A percentile compares a stretch with the other conserved stretches of the same genome.
phyloP scores from a whole-genome alignment of 768 basidiomycete species.

The Lactarius sanguifluus region DNA sequence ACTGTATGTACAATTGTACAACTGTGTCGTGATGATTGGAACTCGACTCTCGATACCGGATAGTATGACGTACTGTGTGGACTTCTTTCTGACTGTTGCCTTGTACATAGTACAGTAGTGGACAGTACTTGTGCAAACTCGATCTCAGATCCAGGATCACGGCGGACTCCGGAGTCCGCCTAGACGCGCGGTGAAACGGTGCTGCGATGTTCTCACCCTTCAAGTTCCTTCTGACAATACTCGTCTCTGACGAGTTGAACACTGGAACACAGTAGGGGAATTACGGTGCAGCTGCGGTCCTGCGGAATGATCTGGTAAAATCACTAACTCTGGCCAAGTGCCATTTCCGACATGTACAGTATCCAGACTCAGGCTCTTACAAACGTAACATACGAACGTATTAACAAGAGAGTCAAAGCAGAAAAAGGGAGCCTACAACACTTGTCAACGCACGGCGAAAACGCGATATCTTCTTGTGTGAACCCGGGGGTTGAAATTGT shows the following conservation, averaged over 20 bases:
- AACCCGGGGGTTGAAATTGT: neutral
- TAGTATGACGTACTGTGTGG: neutral
- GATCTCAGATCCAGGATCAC: neutral
- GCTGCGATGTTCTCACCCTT: neutral
- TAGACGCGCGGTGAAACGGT: no score
- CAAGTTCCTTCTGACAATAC: no score
- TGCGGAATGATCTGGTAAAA: neutral
- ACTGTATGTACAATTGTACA: neutral
- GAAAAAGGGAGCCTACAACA: no score
- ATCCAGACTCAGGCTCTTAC: neutral
- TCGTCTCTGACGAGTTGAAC: neutral
- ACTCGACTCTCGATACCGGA: neutral
- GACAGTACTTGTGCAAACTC: neutral
- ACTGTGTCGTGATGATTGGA: neutral
- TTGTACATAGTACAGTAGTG: neutral
- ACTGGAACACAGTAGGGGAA: no score
- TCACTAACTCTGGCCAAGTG: neutral
- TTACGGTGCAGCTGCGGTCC: neutral
- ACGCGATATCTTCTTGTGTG: neutral
- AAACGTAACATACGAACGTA: neutral
- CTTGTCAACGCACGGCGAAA: no score
- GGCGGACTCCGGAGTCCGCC: neutral
- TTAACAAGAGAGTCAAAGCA: no score
- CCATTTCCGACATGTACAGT: neutral
- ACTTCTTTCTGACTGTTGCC: neutral